Evolutionary conservation across 2,329 filamentous ascomycete genomes (phyloP), one percentile per base, ranked within the genome.

Genomic region (Fusarium sp.): DNA sequence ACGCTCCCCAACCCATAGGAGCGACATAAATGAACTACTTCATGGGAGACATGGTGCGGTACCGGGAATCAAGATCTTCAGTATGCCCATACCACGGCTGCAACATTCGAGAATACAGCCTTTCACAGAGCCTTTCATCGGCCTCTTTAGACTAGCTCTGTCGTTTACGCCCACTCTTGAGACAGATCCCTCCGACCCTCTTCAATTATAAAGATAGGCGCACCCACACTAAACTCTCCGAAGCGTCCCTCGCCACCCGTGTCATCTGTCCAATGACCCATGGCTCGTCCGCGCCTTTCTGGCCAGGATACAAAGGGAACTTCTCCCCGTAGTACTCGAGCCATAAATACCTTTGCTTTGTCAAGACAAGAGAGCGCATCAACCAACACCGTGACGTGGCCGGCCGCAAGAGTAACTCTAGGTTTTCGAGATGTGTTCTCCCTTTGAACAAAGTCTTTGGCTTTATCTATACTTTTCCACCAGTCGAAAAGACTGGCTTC

Each of bases 231-330:
- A 34, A 54, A 54, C 11, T 54, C 51, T 18, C 51, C 15, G 27
- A 43, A 54, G 10, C 7, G 3, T 43, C 23, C 37, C 12, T 40
- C 37, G 12, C 37, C 2, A 40, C 16, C 37, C 6, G 37, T 2
- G 7, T 40, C 51, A 15, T 54, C 51, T 34, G 51, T 54, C 51
- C 51, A 54, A 23, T 43, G 51, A n/a, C 11, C 28, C 51, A 54
- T 43, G 2, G 51, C 9, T 2, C 27, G 51, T 2, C 51, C 51
- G 4, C 51, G 36, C 5, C 31, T 43, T 11, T 54, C 51, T 16
- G 36, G 36, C 36, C 36, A 43, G 6, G 36, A 12, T n/a, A 30
- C 4, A 9, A 44, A 8, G 31, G 51, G 27, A 6, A 54, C 51
- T 10, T 41, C 28, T 11, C 31, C 37, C 6, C 51, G 51, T 3